Base-by-base conservation (phyloP, 345 rosid species). In the Theobroma cacao region DNA sequence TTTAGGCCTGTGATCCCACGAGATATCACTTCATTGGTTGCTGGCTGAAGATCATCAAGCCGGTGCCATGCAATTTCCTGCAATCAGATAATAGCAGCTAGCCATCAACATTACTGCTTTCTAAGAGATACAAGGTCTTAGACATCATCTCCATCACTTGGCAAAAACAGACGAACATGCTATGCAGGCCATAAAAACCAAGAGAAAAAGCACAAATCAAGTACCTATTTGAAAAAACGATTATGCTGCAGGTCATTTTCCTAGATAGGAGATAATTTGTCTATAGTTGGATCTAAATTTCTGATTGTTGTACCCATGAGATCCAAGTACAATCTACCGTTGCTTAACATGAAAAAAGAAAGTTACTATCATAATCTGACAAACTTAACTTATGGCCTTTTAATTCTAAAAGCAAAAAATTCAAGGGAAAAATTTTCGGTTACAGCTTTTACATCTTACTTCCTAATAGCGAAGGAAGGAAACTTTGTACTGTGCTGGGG, bases 21-120 rank as follows among this genome's bases (percentile, higher is more conserved):
- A 79, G 98, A 90, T 86, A 97, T 94, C 52, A 97, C 98, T 67
- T 87, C 91, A 62, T 83, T 85, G 78, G 82, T 91, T 81, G 90
- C 92, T 36, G 97, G 91, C 75, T 80, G 91, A 83, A 97, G 97
- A 28, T 94, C 94, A 84, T 97, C 98, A 60, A 94, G 87, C 24
- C 93, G 87, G 40, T 93, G 98, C 98, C 99, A 97, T 47, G 97
- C 86, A 81, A 96, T 96, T 87, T 96, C 99, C 99, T 96, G 85
- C 85, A 84, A 76, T 64, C 68, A 73, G 55, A 75, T 59, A 72
- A 66, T 10, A 80, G 18, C 52, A 47, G 30, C 63, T 34, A 22
- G 65, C 50, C 24, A 34, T 56, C 26, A 59, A 15, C 38, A 24
- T 58, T 58, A 22, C 8, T 74, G 20, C 17, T 45, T 45, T 15